These are phyloP conservation scores for Exsudoporus floridanus DNA, from an alignment of 1,284 basidiomycete genomes.

Conservation along the genomic window DNA sequence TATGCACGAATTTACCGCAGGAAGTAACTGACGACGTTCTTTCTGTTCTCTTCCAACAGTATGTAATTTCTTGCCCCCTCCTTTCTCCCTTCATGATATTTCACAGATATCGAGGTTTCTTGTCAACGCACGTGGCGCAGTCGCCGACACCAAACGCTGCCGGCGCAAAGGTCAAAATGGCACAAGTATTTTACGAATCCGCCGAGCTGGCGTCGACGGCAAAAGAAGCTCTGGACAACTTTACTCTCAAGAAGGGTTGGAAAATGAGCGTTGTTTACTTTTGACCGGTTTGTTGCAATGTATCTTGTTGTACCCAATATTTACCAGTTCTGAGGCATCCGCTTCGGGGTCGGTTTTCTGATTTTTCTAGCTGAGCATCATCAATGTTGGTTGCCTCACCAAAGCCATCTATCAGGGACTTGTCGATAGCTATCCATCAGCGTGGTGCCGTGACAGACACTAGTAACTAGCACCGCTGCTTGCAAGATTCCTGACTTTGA, in stretches of 20 bases:
- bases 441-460: not conserved
- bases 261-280: constrained; percentile 75
- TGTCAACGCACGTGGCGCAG: constrained; percentile 63
- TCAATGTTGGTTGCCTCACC: constrained; percentile 7
- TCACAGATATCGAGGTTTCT: constrained; percentile 72
- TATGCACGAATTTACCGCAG: constrained; percentile 78
- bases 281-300: constrained; percentile 38
- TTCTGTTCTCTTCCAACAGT: constrained; percentile 86
- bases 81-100: constrained; percentile 5
- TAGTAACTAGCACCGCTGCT: no score
- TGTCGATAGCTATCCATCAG: not conserved
- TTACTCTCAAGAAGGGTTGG: constrained; percentile 80
- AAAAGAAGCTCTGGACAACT: constrained; percentile 76
- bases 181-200: constrained; percentile 74
- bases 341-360: not conserved
- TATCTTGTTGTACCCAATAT: constrained; percentile 3
- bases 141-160: constrained; percentile 62
- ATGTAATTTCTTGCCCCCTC: constrained; percentile 34
- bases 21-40: constrained; percentile 81
- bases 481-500: not conserved
- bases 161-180: constrained; percentile 68
- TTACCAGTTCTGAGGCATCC: not conserved
- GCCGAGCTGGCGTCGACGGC: constrained; percentile 71
- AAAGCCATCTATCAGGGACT: not conserved
- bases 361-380: not conserved